phyloP scores from a whole-genome alignment of 2,329 filamentous ascomycete genomes.

The Setomelanomma holmii region DNA sequence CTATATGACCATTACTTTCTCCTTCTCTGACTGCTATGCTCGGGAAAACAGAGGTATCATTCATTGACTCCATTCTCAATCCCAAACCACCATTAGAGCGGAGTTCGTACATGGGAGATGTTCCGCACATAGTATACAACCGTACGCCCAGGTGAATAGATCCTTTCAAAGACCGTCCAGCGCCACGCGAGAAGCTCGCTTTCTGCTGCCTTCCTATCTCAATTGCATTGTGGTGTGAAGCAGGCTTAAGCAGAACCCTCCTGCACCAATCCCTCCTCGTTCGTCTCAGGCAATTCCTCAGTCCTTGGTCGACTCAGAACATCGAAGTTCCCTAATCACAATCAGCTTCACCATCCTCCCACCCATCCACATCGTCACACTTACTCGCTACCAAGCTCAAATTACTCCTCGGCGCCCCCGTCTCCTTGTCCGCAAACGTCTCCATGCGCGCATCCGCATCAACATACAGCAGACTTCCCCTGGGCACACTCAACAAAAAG shows the following conservation, averaged over 20 bases:
- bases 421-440: conserved; percentile 67
- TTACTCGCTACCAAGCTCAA: conserved; percentile 83
- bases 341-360: conserved; percentile 7
- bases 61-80: conserved; percentile 9
- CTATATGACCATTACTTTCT: no score
- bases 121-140: conserved; percentile 29
- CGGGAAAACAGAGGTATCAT: conserved; percentile 28
- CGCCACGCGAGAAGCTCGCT: not conserved
- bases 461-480: conserved; percentile 87
- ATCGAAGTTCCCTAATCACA: conserved; percentile 41
- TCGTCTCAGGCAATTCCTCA: conserved; percentile 28
- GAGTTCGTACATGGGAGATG: conserved; percentile 39
- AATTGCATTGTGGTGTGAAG: conserved; percentile 6
- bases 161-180: not conserved
- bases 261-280: conserved; percentile 45
- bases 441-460: conserved; percentile 80
- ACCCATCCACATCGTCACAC: conserved; percentile 46
- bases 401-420: conserved; percentile 67
- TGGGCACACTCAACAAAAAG: conserved; percentile 74
- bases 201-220: not conserved
- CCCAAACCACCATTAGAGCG: conserved; percentile 26
- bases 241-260: conserved; percentile 33
- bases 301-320: conserved; percentile 35
- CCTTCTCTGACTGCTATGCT: no score
- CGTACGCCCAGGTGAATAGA: not conserved